A percentile compares a stretch with the other conserved stretches of the same genome.
These are phyloP conservation scores for Phyllosticta capitalensis DNA, from an alignment of 2,329 filamentous ascomycete genomes.

Conservation along the genomic window DNA sequence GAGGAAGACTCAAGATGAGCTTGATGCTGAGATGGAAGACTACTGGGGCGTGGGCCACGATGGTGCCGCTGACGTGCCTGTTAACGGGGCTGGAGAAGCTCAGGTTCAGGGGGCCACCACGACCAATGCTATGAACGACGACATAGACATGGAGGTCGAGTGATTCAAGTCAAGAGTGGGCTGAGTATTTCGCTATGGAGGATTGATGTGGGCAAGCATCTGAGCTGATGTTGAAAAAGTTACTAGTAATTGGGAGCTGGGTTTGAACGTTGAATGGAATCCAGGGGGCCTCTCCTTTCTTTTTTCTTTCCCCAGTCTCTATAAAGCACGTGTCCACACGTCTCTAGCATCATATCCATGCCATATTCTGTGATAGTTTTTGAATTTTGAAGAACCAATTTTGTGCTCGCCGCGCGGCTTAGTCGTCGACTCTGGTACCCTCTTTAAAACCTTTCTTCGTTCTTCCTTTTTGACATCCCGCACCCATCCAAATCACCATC, in stretches of 20 bases:
- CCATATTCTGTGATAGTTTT: not conserved
- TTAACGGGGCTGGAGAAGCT: not conserved
- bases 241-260: not conserved
- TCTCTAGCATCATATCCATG: not conserved
- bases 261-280: not conserved
- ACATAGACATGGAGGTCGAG: conserved; percentile 11
- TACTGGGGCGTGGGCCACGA: conserved; percentile 47
- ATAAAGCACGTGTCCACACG: not conserved
- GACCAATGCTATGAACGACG: not conserved
- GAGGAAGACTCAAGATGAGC: conserved; percentile 81
- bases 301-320: not conserved
- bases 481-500: no score
- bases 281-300: not conserved
- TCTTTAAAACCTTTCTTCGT: no score
- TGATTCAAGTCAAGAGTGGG: not conserved
- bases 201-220: not conserved
- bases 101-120: not conserved
- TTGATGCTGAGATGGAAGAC: conserved; percentile 95
- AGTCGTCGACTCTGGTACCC: no score
- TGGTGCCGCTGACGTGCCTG: not conserved
- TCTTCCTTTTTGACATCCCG: no score
- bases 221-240: not conserved
- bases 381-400: not conserved
- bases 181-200: not conserved
- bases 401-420: not conserved